Conservation (phyloP, 257 asterid genomes). For the Nicotiana undulata region DNA sequence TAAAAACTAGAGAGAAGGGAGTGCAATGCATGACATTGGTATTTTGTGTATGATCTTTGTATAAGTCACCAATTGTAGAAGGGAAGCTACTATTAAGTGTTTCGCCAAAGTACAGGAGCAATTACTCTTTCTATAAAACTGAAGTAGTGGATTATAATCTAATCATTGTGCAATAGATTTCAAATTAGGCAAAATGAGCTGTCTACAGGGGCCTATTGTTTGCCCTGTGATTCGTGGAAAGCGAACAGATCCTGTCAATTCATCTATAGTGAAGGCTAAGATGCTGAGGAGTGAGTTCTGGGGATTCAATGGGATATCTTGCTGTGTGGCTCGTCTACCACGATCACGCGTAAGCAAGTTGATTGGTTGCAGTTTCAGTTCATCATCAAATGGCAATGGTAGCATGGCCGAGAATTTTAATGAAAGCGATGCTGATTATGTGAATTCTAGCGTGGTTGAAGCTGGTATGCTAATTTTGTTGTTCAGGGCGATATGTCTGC, state of each 20-base stretch:
- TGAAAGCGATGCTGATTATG: slow-evolving; percentile 75
- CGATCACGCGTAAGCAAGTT: slow-evolving; percentile 23
- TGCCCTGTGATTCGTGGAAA: slow-evolving; percentile 59
- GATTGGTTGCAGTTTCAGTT: slow-evolving; percentile 58
- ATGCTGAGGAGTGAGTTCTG: slow-evolving; percentile 36
- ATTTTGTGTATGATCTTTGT: background rate
- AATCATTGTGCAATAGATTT: background rate
- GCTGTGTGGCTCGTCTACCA: slow-evolving; percentile 15
- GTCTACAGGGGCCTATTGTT: slow-evolving; percentile 42
- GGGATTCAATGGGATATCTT: slow-evolving; percentile 37
- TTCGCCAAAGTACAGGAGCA: background rate
- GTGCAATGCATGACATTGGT: too few species aligned
- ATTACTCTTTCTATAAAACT: background rate
- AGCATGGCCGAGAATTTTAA: slow-evolving; percentile 71
- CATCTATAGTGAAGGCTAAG: slow-evolving; percentile 39
- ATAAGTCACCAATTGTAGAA: background rate
- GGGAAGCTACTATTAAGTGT: background rate
- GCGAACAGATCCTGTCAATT: slow-evolving; percentile 34
- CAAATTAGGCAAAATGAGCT: slow-evolving; percentile 12
- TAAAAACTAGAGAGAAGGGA: too few species aligned
- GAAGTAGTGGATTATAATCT: background rate
- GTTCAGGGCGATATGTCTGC: background rate
- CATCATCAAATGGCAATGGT: slow-evolving; percentile 83
- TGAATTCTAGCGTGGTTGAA: slow-evolving; percentile 78
- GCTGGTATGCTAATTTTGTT: slow-evolving; percentile 49